Evolutionary conservation across 106 monocot species (phyloP), one percentile per base, ranked within the genome.

Genomic region (Dioscorea dumetorum): DNA sequence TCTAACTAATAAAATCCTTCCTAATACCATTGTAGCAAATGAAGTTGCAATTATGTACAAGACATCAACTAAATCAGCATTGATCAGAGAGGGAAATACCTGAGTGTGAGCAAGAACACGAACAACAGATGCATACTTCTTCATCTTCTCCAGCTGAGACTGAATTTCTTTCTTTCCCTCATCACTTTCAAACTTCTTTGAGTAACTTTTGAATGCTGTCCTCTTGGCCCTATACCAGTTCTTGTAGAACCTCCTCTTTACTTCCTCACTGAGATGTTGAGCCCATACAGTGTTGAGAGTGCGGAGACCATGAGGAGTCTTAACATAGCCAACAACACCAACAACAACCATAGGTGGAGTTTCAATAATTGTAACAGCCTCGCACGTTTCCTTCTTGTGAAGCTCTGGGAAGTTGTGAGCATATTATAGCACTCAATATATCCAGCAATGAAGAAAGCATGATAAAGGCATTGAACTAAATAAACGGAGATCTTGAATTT

Each of bases 301-400:
- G 12, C 90, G 78, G 15, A 94, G 87, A 4, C 94, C 94, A 53
- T 80, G 80, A n/a, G 94, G 87, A 16, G 90, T 94, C 84, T 94
- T 94, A 33, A 94, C 70, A 74, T 90, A 94, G 8, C 79, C 87
- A 20, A 90, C 82, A 23, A 94, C 85, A 41, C 94, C 94, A 60
- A 94, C 94, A 67, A 94, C 63, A 8, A 94, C 83, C 90, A 94
- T 85, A 0, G 90, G 90, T 19, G 94, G 94, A 62, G 85, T 79
- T 66, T 94, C 94, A 33, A 94, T 63, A 23, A 94, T 70, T 0
- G 90, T 90, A 5, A 94, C 94, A 66, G 90, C 94, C 76, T 94
- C 94, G 53, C 94, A 94, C 1, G 94, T 94, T 61, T 94, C 90
- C 76, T 94, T 94, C 77, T 94, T 94, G 76, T 94, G 94, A 50